phyloP scores from a whole-genome alignment of 495 filamentous ascomycete species.

The Tuber umbilicatum region DNA sequence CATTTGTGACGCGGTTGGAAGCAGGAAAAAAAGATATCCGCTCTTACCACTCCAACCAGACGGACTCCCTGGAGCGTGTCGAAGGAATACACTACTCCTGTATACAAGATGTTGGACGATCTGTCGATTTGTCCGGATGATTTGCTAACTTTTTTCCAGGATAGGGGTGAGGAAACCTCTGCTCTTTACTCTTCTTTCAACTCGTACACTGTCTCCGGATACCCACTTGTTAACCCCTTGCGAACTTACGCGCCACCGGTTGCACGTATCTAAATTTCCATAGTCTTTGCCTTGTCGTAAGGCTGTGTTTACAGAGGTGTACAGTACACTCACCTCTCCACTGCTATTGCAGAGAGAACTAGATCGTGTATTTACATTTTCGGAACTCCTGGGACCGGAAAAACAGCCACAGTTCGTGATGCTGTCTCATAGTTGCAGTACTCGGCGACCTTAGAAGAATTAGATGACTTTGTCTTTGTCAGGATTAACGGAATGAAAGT shows the following conservation, averaged over 20 bases:
- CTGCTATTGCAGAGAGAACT: slow-evolving; percentile 85
- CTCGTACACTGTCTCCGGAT: slow-evolving; percentile 69
- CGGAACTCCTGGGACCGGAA: slow-evolving; percentile 95
- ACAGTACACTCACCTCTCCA: slow-evolving; percentile 86
- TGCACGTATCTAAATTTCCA: slow-evolving; percentile 94
- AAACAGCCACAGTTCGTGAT: slow-evolving; percentile 95
- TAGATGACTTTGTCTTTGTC: slow-evolving; percentile 98
- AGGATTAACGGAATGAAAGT: slow-evolving; percentile 99
- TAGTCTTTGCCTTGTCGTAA: slow-evolving; percentile 84
- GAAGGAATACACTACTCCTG: slow-evolving; percentile 57
- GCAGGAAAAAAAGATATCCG: slow-evolving; percentile 39
- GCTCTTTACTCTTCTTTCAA: slow-evolving; percentile 90
- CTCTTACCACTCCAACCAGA: slow-evolving; percentile 52
- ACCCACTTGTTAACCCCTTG: slow-evolving; percentile 80
- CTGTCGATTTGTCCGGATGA: neutral
- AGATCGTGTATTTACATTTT: slow-evolving; percentile 98
- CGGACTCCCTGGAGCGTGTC: slow-evolving; percentile 50
- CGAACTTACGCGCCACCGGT: slow-evolving; percentile 74
- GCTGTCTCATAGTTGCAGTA: slow-evolving; percentile 82
- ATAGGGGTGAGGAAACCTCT: slow-evolving; percentile 83
- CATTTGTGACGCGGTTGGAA: too few species aligned
- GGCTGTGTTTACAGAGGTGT: slow-evolving; percentile 82
- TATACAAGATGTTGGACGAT: slow-evolving; percentile 54
- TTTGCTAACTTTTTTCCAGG: slow-evolving; percentile 41
- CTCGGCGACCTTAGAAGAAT: slow-evolving; percentile 77